Conservation (phyloP, 495 filamentous ascomycete species). For the Hyphodiscus hymeniophilus region DNA sequence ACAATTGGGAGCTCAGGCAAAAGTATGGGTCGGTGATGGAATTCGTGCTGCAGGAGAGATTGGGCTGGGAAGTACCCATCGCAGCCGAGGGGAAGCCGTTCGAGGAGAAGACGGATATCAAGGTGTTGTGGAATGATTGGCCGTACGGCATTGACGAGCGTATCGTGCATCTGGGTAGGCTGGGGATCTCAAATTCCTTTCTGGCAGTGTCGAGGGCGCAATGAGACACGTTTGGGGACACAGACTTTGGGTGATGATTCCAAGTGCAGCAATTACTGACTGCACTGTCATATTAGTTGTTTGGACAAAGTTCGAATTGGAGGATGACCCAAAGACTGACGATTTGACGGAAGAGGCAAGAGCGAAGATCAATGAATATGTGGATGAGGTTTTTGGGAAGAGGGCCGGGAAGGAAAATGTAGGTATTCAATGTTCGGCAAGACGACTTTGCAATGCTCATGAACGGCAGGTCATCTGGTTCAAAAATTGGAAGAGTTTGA, state of each 20-base stretch:
- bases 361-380: conserved; percentile 57
- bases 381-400: conserved; percentile 51
- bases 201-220: too few relatives aligned
- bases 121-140: conserved; percentile 82
- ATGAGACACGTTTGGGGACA: too few relatives aligned
- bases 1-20: conserved; percentile 49
- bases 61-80: conserved; percentile 49
- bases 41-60: conserved; percentile 57
- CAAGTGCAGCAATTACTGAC: too few relatives aligned
- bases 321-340: conserved; percentile 54
- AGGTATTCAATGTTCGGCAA: conserved; percentile 15
- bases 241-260: too few relatives aligned
- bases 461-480: conserved; percentile 75
- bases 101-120: conserved; percentile 50
- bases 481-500: conserved; percentile 78
- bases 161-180: conserved; percentile 75
- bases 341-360: conserved; percentile 57
- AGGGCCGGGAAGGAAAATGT: conserved; percentile 34
- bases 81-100: conserved; percentile 31
- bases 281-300: too few relatives aligned
- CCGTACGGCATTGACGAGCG: conserved; percentile 70
- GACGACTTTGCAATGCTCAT: background rate
- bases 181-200: too few relatives aligned
- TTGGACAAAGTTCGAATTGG: conserved; percentile 78
- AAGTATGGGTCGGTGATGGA: conserved; percentile 65